Evolutionary conservation across 2,329 filamentous ascomycete species (phyloP).

Genomic region (Didymella glomerata): DNA sequence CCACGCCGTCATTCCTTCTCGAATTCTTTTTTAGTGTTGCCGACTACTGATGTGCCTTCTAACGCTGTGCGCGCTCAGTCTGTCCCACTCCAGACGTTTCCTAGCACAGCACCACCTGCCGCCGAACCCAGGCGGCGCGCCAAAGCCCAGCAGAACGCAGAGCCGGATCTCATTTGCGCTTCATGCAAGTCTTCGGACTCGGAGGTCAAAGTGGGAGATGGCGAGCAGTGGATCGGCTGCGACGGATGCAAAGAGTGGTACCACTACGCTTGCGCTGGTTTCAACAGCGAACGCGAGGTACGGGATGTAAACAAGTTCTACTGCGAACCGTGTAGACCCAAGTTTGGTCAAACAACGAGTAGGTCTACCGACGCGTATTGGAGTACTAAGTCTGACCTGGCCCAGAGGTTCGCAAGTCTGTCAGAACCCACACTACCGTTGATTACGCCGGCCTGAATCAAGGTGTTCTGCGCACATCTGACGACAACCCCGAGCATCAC

Average conservation of each 20-base stretch:
- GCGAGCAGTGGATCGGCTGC: slow-evolving; percentile 72
- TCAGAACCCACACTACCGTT: slow-evolving; percentile 69
- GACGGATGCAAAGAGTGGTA: slow-evolving; percentile 75
- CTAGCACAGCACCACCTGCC: slow-evolving; percentile 25
- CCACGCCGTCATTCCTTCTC: slow-evolving; percentile 44
- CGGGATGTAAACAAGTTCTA: slow-evolving; percentile 74
- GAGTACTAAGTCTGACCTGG: slow-evolving; percentile 38
- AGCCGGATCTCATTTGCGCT: slow-evolving; percentile 61
- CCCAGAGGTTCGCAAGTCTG: slow-evolving; percentile 68
- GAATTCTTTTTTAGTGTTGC: slow-evolving; percentile 18
- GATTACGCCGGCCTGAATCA: slow-evolving; percentile 74
- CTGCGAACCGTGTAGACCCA: slow-evolving; percentile 66
- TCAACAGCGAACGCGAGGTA: slow-evolving; percentile 70
- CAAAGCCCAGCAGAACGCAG: slow-evolving; percentile 28
- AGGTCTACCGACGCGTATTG: slow-evolving; percentile 40
- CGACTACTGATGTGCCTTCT: slow-evolving; percentile 12
- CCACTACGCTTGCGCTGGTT: slow-evolving; percentile 72
- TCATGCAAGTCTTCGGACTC: slow-evolving; percentile 65
- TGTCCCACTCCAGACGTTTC: slow-evolving; percentile 40
- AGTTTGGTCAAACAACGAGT: slow-evolving; percentile 70
- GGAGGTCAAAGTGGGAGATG: slow-evolving; percentile 60
- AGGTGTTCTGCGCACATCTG: slow-evolving; percentile 70
- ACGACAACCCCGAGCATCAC: slow-evolving; percentile 71
- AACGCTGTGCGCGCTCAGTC: slow-evolving; percentile 38
- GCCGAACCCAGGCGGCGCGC: slow-evolving; percentile 16